A percentile compares a stretch with the other conserved stretches of the same genome.
Conservation (phyloP, 2,329 filamentous ascomycete species). For the Sphaerulina musiva region DNA sequence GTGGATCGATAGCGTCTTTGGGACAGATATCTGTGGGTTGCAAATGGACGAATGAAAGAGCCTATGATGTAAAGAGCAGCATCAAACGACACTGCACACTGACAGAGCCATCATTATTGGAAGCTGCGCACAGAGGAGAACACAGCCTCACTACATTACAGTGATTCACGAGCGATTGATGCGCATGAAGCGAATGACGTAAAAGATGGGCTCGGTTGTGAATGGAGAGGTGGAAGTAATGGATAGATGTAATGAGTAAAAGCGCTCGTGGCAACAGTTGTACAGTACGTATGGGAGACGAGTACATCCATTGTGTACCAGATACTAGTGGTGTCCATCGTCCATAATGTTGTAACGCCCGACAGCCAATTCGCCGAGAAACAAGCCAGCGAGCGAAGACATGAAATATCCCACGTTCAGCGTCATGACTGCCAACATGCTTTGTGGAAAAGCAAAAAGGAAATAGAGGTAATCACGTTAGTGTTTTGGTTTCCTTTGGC, state of each 20-base stretch:
- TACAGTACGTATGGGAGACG: not conserved
- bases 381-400: constrained; percentile 69
- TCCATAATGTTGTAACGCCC: constrained; percentile 53
- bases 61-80: not conserved
- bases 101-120: too few relatives aligned
- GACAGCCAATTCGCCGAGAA: constrained; percentile 76
- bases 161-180: too few relatives aligned
- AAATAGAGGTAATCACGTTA: too few relatives aligned
- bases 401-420: constrained; percentile 81
- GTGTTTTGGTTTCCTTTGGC: too few relatives aligned
- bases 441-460: constrained; percentile 35
- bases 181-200: too few relatives aligned
- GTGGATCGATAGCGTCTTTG: constrained; percentile 50
- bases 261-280: not conserved
- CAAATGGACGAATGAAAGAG: constrained; percentile 38
- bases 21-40: constrained; percentile 56
- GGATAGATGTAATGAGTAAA: too few relatives aligned
- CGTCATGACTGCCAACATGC: constrained; percentile 90
- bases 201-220: too few relatives aligned
- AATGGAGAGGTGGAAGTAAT: too few relatives aligned
- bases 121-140: too few relatives aligned
- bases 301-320: not conserved
- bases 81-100: too few relatives aligned
- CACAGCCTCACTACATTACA: too few relatives aligned
- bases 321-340: constrained; percentile 1